Evolutionary conservation across 805 yeast genomes (phyloP), one percentile per base, ranked within the genome.

Genomic region (Ogataea thermomethanolica): DNA sequence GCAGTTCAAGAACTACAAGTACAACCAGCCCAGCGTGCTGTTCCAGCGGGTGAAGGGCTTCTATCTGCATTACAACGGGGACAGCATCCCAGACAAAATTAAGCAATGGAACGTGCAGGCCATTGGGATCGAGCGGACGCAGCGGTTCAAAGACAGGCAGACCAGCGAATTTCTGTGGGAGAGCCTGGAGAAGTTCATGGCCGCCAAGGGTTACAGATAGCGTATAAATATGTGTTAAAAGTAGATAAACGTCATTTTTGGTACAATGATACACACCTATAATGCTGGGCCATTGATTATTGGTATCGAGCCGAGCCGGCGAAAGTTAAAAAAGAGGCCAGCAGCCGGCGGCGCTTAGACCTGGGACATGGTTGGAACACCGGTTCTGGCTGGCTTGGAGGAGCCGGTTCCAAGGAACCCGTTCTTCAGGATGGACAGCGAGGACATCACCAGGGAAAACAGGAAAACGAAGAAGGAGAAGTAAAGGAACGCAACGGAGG

Each of bases 1-100:
- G 99, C 99, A 93, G 66, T 87, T 93, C 66, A 78, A 85, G 56
- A 78, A 80, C 54, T 93, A 91, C 64, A 84, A 83, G 58, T 84
- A 89, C 79, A 72, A 79, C 28, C 78, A 81, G 39, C 96, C 99
- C 2, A 79, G 83, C 44, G 70, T 70, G 31, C 70, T 93, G 48
- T 93, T 93, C 63, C 93, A 84, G 55, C 80, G 78, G 51, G 84
- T 84, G 49, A 79, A 83, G 44, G 99, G 99, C 2, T 90, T 78
- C 58, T 85, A 78, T 54, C 71, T 89, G 51, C 72, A 80, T 31
- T 89, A 79, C 64, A 74, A 76, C 45, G 90, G 88, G 25, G 98
- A 93, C 53, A 71, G 79, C 2, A 70, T 87, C 1, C 97, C 98
- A 3, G 71, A 72, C 26, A 76, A 77, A 40, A 76, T 90, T 27